A percentile compares a stretch with the other conserved stretches of the same genome.
Evolutionary conservation across 176 grass and related monocot species (phyloP).

Genomic region (Lolium perenne): DNA sequence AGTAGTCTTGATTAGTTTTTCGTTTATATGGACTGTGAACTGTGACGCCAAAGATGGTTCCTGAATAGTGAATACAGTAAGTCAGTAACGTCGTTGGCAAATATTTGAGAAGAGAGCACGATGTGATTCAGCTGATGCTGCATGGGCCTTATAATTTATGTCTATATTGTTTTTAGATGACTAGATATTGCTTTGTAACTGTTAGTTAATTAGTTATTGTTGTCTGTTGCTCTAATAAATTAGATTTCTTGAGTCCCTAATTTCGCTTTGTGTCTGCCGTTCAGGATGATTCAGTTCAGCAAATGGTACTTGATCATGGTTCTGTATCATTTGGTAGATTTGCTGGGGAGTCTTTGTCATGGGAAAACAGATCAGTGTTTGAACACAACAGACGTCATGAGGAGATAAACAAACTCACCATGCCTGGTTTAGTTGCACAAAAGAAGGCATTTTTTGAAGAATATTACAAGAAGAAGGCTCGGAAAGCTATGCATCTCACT

Average conservation of each 20-base stretch:
- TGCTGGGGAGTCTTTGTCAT: slow-evolving; percentile 68
- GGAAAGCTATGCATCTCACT: slow-evolving; percentile 33
- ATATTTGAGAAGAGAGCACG: neutral
- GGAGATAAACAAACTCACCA: slow-evolving; percentile 66
- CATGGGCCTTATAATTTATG: neutral
- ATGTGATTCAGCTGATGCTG: neutral
- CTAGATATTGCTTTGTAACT: neutral
- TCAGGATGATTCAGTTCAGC: slow-evolving; percentile 56
- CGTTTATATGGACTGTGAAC: neutral
- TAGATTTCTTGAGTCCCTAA: neutral
- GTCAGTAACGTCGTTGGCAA: neutral
- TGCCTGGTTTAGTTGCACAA: slow-evolving; percentile 78
- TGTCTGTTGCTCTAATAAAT: neutral
- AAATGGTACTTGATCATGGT: slow-evolving; percentile 76
- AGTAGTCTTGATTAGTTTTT: neutral
- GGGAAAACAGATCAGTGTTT: slow-evolving; percentile 85
- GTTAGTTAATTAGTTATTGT: neutral
- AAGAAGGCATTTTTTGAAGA: slow-evolving; percentile 96
- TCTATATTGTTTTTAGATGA: neutral
- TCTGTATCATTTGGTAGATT: slow-evolving; percentile 87
- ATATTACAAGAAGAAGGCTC: slow-evolving; percentile 75
- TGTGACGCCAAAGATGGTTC: neutral
- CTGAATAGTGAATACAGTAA: neutral
- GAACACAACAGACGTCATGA: slow-evolving; percentile 67
- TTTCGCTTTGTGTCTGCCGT: slow-evolving; percentile 5